These are phyloP conservation scores for Pichia membranifaciens DNA, from an alignment of 805 yeast genomes.

Conservation along the genomic window DNA sequence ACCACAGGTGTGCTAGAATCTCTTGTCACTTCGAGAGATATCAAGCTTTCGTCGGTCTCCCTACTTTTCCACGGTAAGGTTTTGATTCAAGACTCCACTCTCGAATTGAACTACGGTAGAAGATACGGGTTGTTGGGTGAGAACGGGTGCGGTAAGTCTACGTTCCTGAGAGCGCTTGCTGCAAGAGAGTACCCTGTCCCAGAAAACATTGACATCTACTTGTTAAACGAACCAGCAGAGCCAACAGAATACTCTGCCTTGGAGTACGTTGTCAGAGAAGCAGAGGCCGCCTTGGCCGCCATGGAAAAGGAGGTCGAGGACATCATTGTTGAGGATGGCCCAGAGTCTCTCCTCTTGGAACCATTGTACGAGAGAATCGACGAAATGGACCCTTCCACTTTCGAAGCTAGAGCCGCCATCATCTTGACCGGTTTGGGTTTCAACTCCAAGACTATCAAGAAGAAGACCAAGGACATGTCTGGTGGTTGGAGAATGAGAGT, in stretches of 20 bases:
- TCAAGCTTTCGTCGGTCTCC: constrained; percentile 85
- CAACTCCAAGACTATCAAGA: constrained; percentile 76
- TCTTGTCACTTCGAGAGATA: constrained; percentile 84
- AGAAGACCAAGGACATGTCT: constrained; percentile 97
- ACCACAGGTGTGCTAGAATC: constrained; percentile 95
- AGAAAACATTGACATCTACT: constrained; percentile 81
- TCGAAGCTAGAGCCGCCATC: constrained; percentile 93
- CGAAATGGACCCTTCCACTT: constrained; percentile 91
- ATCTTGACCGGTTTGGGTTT: constrained; percentile 97
- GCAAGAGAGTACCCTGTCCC: constrained; percentile 97
- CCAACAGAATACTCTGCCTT: constrained; percentile 88
- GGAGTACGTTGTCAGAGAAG: constrained; percentile 95
- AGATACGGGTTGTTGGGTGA: constrained; percentile 97
- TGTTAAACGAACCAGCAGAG: constrained; percentile 96
- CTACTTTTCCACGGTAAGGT: constrained; percentile 97
- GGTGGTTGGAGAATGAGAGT: constrained; percentile 99
- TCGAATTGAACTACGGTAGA: constrained; percentile 95
- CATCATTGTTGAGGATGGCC: constrained; percentile 84
- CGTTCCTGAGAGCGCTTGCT: constrained; percentile 87
- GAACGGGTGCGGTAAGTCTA: constrained; percentile 98
- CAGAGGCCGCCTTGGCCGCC: constrained; percentile 85
- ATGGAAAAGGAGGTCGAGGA: constrained; percentile 89
- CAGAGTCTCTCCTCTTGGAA: constrained; percentile 82
- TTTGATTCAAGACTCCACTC: constrained; percentile 80
- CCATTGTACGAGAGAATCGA: constrained; percentile 93